Percentiles rank a stretch among this genome's conserved stretches.
Evolutionary conservation across 208 protist genomes (phyloP).

Genomic region (Strigomonas culicis): DNA sequence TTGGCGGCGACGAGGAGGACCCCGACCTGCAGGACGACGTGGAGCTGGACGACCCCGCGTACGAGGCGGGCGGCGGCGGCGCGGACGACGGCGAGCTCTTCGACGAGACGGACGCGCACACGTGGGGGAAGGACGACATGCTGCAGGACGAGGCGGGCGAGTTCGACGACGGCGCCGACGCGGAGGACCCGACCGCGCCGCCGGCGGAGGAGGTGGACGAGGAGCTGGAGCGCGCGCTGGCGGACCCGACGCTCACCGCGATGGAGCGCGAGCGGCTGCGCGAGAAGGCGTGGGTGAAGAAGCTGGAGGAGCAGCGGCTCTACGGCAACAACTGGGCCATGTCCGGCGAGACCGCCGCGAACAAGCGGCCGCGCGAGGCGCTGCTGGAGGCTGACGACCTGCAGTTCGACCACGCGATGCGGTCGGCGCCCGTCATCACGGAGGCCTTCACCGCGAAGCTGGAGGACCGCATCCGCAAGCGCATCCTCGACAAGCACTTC

Average conservation of each 20-base stretch:
- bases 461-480: constrained; percentile 86
- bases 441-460: constrained; percentile 77
- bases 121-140: constrained; percentile 47
- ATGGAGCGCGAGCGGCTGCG: constrained; percentile 70
- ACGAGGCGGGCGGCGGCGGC: constrained; percentile 16
- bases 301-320: constrained; percentile 78
- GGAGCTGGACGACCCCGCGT: constrained; percentile 49
- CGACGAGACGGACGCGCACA: constrained; percentile 46
- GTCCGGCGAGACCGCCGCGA: constrained; percentile 71
- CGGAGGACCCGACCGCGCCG: constrained; percentile 9
- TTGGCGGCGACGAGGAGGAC: constrained; percentile 34
- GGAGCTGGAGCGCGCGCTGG: constrained; percentile 40
- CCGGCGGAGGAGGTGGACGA: constrained; percentile 1
- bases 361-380: constrained; percentile 74
- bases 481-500: constrained; percentile 70
- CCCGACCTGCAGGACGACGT: constrained; percentile 58
- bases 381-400: constrained; percentile 78
- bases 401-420: constrained; percentile 90
- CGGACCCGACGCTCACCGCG: constrained; percentile 58
- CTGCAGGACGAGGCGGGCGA: constrained; percentile 26
- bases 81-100: constrained; percentile 5
- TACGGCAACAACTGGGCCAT: constrained; percentile 81
- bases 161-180: constrained; percentile 19
- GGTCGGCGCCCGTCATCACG: constrained; percentile 82
- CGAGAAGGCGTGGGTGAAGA: constrained; percentile 56